Evolutionary conservation across 148 eudicot species (phyloP), one percentile per base, ranked within the genome.

Genomic region (Chenopodium berlandieri): DNA sequence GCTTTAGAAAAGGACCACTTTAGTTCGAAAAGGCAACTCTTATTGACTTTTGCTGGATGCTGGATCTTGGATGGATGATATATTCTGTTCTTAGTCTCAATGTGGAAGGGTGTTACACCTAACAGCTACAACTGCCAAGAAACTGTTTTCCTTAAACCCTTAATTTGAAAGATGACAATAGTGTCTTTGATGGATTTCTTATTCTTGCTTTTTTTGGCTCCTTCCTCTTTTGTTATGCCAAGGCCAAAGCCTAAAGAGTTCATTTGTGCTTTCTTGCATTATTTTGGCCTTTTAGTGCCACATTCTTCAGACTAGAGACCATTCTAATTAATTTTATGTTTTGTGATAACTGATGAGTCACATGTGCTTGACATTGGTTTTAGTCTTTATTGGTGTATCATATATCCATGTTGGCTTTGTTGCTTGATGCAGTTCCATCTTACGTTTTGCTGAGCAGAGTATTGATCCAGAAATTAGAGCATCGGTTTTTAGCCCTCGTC

Each of bases 401-500:
- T 60, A 62, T 48, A 30, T 78, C 40, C 20, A 70, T 65, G 23
- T 37, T 79, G 74, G 16, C 76, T 50, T 50, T 83, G 78, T 54
- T 79, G 32, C 73, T 78, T 76, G 71, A 37, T 90, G 88, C 90
- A 96, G 99, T 84, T 88, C 95, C 81, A 90, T 96, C 52, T 84
- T 96, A 85, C 90, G 78, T 73, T 96, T 96, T 83, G 94, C 98
- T 76, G 93, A 94, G 89, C 94, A 92, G 86, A 86, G 95, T 82
- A 69, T 89, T 75, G 90, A 94, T 89, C 90, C 94, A 72, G 93
- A 86, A 86, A 87, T 89, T 82, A 91, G 99, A 88, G 86, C 90
- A 72, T 88, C 93, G 80, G 85, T 85, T 85, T 96, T 96, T 83
- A 96, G 98, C 87, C 99, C 99, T 83, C 95, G 99, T n/a, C 95